phyloP scores from a whole-genome alignment of 257 asterid genomes.

The Lycium ferocissimum region DNA sequence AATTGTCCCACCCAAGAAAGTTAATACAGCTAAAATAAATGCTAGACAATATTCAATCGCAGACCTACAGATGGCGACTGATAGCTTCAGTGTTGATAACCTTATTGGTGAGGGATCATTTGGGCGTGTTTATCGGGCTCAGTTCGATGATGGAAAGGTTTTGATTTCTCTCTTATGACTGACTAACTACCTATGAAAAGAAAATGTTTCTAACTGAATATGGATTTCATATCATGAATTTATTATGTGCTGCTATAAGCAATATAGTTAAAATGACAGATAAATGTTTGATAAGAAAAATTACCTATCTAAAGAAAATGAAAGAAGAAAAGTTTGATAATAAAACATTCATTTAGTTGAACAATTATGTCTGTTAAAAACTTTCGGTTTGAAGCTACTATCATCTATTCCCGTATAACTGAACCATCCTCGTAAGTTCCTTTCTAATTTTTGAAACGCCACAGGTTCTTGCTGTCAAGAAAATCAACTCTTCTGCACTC shows the following conservation, averaged over 20 bases:
- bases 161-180: conserved; percentile 20
- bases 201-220: neutral
- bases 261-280: conserved; percentile 6
- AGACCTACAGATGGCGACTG: conserved; percentile 91
- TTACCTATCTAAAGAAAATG: neutral
- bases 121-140: conserved; percentile 89
- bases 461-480: conserved; percentile 96
- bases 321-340: neutral
- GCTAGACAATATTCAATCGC: conserved; percentile 76
- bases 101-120: conserved; percentile 91
- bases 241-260: conserved; percentile 2
- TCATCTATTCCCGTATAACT: neutral
- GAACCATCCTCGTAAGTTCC: neutral
- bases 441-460: conserved; percentile 11
- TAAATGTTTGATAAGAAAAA: neutral
- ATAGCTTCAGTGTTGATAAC: conserved; percentile 79
- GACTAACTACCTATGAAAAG: neutral
- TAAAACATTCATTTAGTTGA: neutral
- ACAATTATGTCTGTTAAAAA: neutral
- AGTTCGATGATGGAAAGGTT: conserved; percentile 86
- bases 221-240: neutral
- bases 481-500: conserved; percentile 72
- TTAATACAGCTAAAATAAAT: conserved; percentile 58
- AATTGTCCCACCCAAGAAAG: conserved; percentile 70
- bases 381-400: conserved; percentile 9